Evolutionary conservation across 306 rosid genomes (phyloP).

Genomic region (Casuarina glauca): DNA sequence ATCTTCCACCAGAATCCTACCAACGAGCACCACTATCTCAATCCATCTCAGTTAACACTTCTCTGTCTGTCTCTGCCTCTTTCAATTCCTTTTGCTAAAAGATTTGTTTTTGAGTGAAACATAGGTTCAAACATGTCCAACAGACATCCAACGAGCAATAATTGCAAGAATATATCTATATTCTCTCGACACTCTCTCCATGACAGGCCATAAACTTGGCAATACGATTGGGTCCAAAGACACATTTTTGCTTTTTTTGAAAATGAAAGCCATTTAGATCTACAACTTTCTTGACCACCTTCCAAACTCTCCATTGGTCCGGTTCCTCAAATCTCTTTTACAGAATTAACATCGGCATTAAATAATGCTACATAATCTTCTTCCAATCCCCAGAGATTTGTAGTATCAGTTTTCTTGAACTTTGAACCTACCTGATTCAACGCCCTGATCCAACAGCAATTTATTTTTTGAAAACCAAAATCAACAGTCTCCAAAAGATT

Average conservation of each 20-base stretch:
- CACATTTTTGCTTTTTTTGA: not conserved
- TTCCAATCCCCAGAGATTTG: not conserved
- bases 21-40: not conserved
- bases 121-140: not conserved
- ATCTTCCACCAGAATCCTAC: not conserved
- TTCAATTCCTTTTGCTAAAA: not conserved
- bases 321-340: too few species aligned
- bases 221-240: not conserved
- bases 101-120: not conserved
- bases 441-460: not conserved
- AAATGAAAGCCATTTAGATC: not conserved
- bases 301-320: not conserved
- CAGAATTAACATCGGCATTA: not conserved
- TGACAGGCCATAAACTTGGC: not conserved
- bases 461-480: not conserved
- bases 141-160: not conserved
- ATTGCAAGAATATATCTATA: not conserved
- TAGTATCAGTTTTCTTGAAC: not conserved
- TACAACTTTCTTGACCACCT: not conserved
- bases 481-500: not conserved
- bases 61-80: not conserved
- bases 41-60: not conserved
- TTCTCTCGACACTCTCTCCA: not conserved
- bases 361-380: not conserved
- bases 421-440: not conserved